A percentile compares a stretch with the other conserved stretches of the same genome.
Conservation (phyloP, 768 basidiomycete genomes). For the Lactarius psammicola region DNA sequence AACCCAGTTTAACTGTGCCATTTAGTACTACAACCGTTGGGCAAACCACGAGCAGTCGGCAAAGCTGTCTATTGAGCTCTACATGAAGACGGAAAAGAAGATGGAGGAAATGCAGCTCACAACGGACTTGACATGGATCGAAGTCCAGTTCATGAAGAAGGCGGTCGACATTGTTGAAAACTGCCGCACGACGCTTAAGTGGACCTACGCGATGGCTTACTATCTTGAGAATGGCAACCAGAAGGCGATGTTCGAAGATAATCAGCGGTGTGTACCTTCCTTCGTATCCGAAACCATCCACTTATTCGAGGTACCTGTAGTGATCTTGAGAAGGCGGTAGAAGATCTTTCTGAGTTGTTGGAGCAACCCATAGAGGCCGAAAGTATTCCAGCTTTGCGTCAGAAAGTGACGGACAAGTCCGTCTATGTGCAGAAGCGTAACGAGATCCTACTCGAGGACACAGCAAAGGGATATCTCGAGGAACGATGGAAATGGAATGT, state of each 20-base stretch:
- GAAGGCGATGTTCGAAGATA: conserved; percentile 96
- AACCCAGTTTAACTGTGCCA: conserved; percentile 9
- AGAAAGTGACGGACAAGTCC: conserved; percentile 95
- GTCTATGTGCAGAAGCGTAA: conserved; percentile 98
- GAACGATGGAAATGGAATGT: conserved; percentile 84
- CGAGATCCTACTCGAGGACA: conserved; percentile 93
- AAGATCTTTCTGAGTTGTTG: conserved; percentile 88
- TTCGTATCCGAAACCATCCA: background rate
- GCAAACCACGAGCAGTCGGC: conserved; percentile 99
- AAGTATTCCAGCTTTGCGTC: conserved; percentile 73
- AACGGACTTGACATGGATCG: conserved; percentile 93
- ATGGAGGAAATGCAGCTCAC: conserved; percentile 99
- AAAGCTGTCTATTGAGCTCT: conserved; percentile 89
- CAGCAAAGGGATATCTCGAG: conserved; percentile 84
- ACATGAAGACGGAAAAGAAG: conserved; percentile 97
- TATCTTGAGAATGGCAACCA: conserved; percentile 87
- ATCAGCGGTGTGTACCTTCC: conserved; percentile 65
- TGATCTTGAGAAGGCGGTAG: conserved; percentile 92
- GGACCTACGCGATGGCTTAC: conserved; percentile 99
- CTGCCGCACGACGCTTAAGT: conserved; percentile 94
- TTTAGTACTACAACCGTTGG: conserved; percentile 98
- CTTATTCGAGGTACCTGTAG: conserved; percentile 40
- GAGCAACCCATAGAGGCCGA: conserved; percentile 91
- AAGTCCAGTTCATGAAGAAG: conserved; percentile 98
- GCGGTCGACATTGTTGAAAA: conserved; percentile 90